Base-by-base conservation (phyloP, 139 green algal genomes). In the Tetraselmis striata region DNA sequence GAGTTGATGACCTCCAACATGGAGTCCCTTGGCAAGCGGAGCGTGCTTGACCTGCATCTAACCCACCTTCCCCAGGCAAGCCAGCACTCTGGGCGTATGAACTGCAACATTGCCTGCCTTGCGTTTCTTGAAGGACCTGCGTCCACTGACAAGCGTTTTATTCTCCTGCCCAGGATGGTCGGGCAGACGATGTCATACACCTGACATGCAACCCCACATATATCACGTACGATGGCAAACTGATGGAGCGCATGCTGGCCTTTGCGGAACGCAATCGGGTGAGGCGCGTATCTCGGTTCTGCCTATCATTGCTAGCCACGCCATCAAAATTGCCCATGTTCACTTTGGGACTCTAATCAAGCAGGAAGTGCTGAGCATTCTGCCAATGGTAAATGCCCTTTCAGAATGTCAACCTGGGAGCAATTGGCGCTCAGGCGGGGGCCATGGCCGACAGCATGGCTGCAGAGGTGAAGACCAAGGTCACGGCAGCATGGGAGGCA, bases 181-280 rank as follows among this genome's bases (percentile, higher is more conserved):
- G 82, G 31, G 89, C 94, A 0, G 95, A 98, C 76, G 87, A 88
- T 24, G 80, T 86, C 0, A 58, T 95, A 24, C 32, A 84, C 26
- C 81, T 95, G 1, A 83, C 86, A 11, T 82, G 98, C 31, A 89
- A 90, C 0, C 92, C 94, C 30, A 91, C 83, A 79, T 97, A 95
- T 79, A 91, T 98, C 2, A 95, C 92, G 22, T 97, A 97, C 81
- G 81, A 86, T 59, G 83, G 88, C 1, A 80, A 78, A 11, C 89
- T 91, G 0, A 11, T 97, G 0, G 75, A 88, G 11, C 85, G 88
- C 0, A 87, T 98, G 2, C 30, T 81, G 0, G 45, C 80, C 29
- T 98, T 98, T 58, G 45, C 18, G 45, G 45, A 67, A 18, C 45
- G 45, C 45, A 67, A 67, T 18, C 45, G 18, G 18, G 45, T 67